A percentile compares a stretch with the other conserved stretches of the same genome.
Conservation (phyloP, 257 asterid genomes). For the Lycium ferocissimum region DNA sequence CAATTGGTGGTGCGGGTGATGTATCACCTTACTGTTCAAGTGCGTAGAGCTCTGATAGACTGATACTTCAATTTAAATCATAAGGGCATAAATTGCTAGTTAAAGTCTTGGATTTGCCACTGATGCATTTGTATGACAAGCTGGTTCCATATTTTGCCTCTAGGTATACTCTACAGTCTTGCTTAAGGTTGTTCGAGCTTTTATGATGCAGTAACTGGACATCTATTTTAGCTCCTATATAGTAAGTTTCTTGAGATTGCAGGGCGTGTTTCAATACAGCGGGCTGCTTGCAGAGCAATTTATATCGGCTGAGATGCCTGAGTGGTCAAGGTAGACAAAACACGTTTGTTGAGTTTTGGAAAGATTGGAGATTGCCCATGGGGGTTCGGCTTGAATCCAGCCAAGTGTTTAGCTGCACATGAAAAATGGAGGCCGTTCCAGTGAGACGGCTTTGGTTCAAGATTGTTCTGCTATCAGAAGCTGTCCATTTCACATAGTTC, state of each 20-base stretch:
- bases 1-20: background rate
- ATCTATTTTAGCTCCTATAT: constrained; percentile 11
- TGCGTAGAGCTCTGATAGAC: background rate
- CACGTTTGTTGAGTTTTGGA: constrained; percentile 16
- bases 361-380: background rate
- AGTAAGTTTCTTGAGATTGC: background rate
- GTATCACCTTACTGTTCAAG: background rate
- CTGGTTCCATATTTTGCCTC: background rate
- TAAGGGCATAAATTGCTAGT: background rate
- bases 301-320: constrained; percentile 19
- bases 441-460: background rate
- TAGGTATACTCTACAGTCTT: background rate
- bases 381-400: constrained; percentile 5
- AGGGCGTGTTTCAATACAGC: background rate
- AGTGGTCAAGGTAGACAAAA: constrained; percentile 14
- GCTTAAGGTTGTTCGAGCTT: constrained; percentile 7
- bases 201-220: background rate
- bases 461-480: background rate
- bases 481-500: constrained; percentile 13
- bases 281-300: background rate
- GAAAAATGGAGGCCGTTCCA: constrained; percentile 16
- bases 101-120: background rate
- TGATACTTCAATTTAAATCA: constrained; percentile 4
- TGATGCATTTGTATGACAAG: background rate
- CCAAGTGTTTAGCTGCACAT: background rate